A percentile compares a stretch with the other conserved stretches of the same genome.
Conservation (phyloP, 1,139 yeast genomes). For the Sugiyamaella neomexicana region DNA sequence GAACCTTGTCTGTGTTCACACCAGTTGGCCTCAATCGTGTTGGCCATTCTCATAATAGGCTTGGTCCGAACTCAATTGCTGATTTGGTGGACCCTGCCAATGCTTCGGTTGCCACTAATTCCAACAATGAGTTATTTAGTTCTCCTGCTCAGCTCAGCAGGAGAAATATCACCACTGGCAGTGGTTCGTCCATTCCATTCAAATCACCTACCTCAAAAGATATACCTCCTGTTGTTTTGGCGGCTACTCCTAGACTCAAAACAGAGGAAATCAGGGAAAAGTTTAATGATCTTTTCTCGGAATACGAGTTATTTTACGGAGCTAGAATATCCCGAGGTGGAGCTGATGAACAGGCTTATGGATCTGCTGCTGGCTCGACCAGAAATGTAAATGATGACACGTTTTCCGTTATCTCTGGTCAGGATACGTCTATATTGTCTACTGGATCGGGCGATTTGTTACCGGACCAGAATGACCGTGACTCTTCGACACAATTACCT, state of each 20-base stretch:
- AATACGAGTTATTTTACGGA: conserved; percentile 46
- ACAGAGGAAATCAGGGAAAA: conserved; percentile 51
- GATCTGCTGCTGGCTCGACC: conserved; percentile 4
- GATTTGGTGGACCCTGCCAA: conserved; percentile 54
- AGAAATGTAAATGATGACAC: conserved; percentile 19
- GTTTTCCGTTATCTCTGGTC: conserved; percentile 23
- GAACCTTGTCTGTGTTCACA: conserved; percentile 18
- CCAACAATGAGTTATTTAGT: conserved; percentile 5
- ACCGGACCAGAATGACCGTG: not conserved
- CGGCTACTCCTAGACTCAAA: conserved; percentile 55
- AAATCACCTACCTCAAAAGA: conserved; percentile 75
- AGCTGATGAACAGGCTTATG: not conserved
- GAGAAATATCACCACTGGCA: not conserved
- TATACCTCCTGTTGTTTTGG: conserved; percentile 78
- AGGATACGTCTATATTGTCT: conserved; percentile 19
- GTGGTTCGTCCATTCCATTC: conserved; percentile 39
- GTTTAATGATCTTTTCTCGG: conserved; percentile 49
- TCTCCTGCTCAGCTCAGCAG: conserved; percentile 7
- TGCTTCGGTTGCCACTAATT: not conserved
- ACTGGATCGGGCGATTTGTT: not conserved
- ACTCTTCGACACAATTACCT: not conserved
- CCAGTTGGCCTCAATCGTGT: conserved; percentile 31
- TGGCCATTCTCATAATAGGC: conserved; percentile 45
- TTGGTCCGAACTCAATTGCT: conserved; percentile 78
- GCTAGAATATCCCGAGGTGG: conserved; percentile 16